Evolutionary conservation across 2,329 filamentous ascomycete species (phyloP).

Genomic region (Teratosphaeria zuluensis): DNA sequence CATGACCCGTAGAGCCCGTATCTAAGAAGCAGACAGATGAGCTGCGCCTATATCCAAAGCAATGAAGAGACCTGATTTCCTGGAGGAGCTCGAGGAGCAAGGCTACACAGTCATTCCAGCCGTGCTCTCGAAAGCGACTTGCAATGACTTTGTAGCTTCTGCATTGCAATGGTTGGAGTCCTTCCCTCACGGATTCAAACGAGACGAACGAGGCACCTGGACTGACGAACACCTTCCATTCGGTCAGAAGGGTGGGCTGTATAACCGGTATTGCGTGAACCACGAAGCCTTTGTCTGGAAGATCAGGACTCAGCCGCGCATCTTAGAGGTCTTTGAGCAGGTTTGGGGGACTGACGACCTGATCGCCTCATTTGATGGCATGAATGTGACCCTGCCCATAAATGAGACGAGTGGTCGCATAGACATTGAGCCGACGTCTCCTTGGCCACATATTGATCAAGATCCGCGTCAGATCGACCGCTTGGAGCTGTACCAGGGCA

Average conservation of each 20-base stretch:
- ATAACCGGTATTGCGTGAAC: slow-evolving; percentile 13
- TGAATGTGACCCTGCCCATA: slow-evolving; percentile 15
- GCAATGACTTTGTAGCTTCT: not conserved
- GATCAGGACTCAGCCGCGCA: slow-evolving; percentile 14
- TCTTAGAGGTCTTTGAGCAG: slow-evolving; percentile 12
- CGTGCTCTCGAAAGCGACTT: not conserved
- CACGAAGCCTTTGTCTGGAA: slow-evolving; percentile 20
- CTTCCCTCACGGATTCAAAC: slow-evolving; percentile 10
- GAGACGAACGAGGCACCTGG: slow-evolving; percentile 12
- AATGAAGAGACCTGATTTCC: not conserved
- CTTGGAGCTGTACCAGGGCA: slow-evolving; percentile 15
- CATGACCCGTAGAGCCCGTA: too few species aligned
- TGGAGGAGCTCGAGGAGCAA: not conserved
- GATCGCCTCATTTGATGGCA: slow-evolving; percentile 16
- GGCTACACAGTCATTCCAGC: not conserved
- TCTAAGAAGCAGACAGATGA: too few species aligned
- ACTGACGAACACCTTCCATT: slow-evolving; percentile 9
- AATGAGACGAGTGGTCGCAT: slow-evolving; percentile 9
- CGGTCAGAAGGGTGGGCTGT: slow-evolving; percentile 7
- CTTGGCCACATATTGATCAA: slow-evolving; percentile 13
- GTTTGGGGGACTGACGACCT: slow-evolving; percentile 18
- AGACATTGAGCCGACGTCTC: slow-evolving; percentile 7
- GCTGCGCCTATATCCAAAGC: too few species aligned
- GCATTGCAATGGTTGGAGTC: not conserved
- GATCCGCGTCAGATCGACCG: slow-evolving; percentile 11